Conservation (phyloP, 805 yeast species). For the Nakazawaea wickerhamii region DNA sequence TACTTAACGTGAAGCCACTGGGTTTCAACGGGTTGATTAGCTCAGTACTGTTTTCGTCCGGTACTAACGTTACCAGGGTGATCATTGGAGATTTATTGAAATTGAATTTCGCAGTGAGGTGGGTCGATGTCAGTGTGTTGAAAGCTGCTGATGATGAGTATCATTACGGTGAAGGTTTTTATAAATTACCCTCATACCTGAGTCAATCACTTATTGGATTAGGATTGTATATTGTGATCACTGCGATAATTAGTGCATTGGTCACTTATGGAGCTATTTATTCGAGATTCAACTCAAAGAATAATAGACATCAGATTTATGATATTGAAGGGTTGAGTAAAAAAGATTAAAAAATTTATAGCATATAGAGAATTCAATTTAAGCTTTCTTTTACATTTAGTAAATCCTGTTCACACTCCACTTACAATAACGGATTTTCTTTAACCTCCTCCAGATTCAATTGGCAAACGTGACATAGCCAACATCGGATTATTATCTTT, state of each 20-base stretch:
- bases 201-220: slow-evolving; percentile 10
- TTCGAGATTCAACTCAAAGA: slow-evolving; percentile 16
- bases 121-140: slow-evolving; percentile 30
- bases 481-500: too few relatives aligned
- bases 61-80: slow-evolving; percentile 54
- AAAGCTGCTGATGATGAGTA: slow-evolving; percentile 4
- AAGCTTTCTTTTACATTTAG: too few relatives aligned
- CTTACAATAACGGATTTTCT: too few relatives aligned
- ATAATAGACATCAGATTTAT: slow-evolving; percentile 11
- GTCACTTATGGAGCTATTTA: slow-evolving; percentile 14
- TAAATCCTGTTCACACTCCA: too few relatives aligned
- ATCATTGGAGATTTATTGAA: slow-evolving; percentile 63
- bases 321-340: slow-evolving; percentile 6
- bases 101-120: slow-evolving; percentile 50
- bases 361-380: too few relatives aligned
- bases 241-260: slow-evolving; percentile 6
- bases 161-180: slow-evolving; percentile 10
- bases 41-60: slow-evolving; percentile 54
- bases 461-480: too few relatives aligned
- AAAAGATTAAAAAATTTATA: too few relatives aligned
- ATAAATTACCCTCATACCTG: slow-evolving; percentile 9
- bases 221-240: slow-evolving; percentile 11
- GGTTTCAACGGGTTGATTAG: slow-evolving; percentile 39
- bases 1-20: slow-evolving; percentile 38
- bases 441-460: too few relatives aligned